These are phyloP conservation scores for Fusarium piperis DNA, from an alignment of 2,329 filamentous ascomycete genomes.

Conservation along the genomic window DNA sequence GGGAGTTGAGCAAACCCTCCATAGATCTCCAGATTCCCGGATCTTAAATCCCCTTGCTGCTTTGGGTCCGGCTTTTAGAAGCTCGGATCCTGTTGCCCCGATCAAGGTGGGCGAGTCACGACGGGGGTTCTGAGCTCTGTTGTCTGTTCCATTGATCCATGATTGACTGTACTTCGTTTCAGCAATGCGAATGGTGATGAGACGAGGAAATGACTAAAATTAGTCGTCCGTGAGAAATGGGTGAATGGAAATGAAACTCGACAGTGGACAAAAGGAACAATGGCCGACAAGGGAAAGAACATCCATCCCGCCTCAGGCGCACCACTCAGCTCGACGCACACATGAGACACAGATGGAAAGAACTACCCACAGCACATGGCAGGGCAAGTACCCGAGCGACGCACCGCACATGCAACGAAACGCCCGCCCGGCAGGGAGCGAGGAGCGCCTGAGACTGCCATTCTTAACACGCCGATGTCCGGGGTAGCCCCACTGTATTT, in stretches of 20 bases:
- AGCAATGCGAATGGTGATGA: background rate
- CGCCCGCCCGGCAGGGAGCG: background rate
- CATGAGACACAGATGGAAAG: constrained; percentile 13
- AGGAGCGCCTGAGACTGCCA: constrained; percentile 16
- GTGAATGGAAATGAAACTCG: constrained; percentile 2
- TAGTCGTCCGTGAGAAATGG: background rate
- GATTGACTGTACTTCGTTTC: background rate
- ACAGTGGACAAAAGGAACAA: constrained; percentile 38
- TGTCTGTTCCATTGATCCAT: background rate
- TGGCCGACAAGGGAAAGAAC: constrained; percentile 9
- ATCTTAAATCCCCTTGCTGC: background rate
- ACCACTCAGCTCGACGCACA: constrained; percentile 32
- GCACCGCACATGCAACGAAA: background rate
- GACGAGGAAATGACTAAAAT: background rate
- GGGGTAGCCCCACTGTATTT: constrained; percentile 41
- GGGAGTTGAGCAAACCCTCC: constrained; percentile 6
- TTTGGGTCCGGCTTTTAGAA: constrained; percentile 10
- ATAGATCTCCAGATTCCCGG: constrained; percentile 9
- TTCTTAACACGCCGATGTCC: constrained; percentile 41
- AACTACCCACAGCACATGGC: background rate
- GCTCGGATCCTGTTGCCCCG: constrained; percentile 22
- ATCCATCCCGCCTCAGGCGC: constrained; percentile 36
- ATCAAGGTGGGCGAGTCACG: background rate
- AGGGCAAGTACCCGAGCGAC: background rate
- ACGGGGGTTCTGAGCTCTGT: background rate